Evolutionary conservation across 345 rosid species (phyloP), one percentile per base, ranked within the genome.

Genomic region (Diplotaxis tenuifolia): DNA sequence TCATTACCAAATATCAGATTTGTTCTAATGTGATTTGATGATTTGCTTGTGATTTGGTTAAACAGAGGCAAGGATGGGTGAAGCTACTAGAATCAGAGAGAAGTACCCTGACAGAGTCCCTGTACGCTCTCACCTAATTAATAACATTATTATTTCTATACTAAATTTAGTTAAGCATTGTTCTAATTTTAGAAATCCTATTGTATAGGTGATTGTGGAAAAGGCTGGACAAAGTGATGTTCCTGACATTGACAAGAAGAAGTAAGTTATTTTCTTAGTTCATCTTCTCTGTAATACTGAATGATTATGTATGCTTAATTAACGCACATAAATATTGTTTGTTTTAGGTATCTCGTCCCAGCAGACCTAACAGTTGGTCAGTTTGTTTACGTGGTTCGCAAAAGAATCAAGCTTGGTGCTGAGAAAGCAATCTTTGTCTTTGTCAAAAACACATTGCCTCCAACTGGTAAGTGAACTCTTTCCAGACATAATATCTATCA

Each of bases 191-290:
- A 20, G 56, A 18, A 67, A 15, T 55, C 18, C 3, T 7, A 2
- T 18, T 12, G 4, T 64, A 62, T 85, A 95, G 99, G 92, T 95
- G 56, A 95, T 95, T 64, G 96, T 95, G 58, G 99, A 95, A 75
- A 95, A 76, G 82, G 96, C 96, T 32, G 96, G 86, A 62, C 89
- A 84, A 79, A 85, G 88, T 73, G 96, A 95, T 80, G 86, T 92
- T 59, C 97, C 99, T 67, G 96, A 95, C 49, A 95, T 95, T 78
- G 97, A 92, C 77, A 95, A 95, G 84, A 92, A 90, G 76, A 95
- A 95, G 99, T 95, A 62, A 84, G 98, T 84, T 18, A 54, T 47
- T 47, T 7, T 18, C 19, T 36, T 60, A 42, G 34, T 3, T 5
- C 6, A 53, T 47, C 58, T 12, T 18, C 20, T 28, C 65, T 66